Evolutionary conservation across 2,329 filamentous ascomycete genomes (phyloP), one percentile per base, ranked within the genome.

Genomic region (Chaetomium sp.): DNA sequence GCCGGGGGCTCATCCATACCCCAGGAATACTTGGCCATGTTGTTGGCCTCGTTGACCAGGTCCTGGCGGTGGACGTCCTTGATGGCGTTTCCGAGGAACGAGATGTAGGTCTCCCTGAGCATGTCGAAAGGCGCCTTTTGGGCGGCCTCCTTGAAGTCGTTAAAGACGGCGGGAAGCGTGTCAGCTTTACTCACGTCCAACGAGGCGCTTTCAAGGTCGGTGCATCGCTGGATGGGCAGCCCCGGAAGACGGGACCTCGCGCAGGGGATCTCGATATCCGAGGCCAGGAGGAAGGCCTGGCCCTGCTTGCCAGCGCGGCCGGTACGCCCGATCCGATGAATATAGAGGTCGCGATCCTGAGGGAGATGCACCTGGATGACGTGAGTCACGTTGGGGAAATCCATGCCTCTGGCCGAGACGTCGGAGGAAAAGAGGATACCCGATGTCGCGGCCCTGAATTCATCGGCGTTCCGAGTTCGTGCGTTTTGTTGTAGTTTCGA

Each of bases 391-490:
- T 87, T 82, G 31, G 90, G 90, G 78, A 93, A 93, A 74, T 94
- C 91, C 88, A 94, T 92, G 70, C 91, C 91, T 75, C 91, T 83
- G 13, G 91, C 90, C 6, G 90, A 91, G 35, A 94, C 90, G 75
- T 94, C 91, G 2, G 90, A 91, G 1, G 91, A 91, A 74, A 93
- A 84, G 54, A 93, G 81, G 63, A 94, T 81, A 31, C 82, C 92
- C 35, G 82, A 83, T 31, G 78, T 74, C n/a, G 85, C 78, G 16
- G 72, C 73, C 54, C 91, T 88, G 86, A 97, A 99, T 29, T 71
- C 74, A 0, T 94, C 86, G 0, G 94, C 88, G 42, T 86, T 86
- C 55, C 76, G 80, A 1, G 92, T 95, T 58, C 95, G 88, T 71
- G 84, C 79, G 0, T 23, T 57, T 75, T 99, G 95, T 2, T 79